Conservation (phyloP, 108 stramenopile species). For the Mediolabrus comicus region DNA sequence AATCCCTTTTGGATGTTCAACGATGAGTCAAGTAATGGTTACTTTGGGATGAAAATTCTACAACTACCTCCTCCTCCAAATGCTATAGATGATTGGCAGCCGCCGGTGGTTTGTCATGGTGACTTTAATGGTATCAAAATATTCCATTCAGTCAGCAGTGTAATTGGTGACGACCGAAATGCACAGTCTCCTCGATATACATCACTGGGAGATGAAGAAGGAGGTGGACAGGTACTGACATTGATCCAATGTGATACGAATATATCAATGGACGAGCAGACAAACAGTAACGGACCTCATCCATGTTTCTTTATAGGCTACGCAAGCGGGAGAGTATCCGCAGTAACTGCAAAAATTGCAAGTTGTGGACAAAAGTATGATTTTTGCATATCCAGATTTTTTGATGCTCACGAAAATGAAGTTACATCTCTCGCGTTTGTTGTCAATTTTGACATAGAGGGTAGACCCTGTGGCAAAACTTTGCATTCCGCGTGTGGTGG, state of each 20-base stretch:
- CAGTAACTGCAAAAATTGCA: conserved; percentile 21
- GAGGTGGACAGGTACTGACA: conserved; percentile 34
- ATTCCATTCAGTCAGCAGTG: conserved; percentile 8
- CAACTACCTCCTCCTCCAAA: conserved; percentile 31
- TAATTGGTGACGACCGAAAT: not conserved
- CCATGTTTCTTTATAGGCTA: conserved; percentile 36
- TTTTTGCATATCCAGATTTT: conserved; percentile 9
- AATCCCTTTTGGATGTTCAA: conserved; percentile 7
- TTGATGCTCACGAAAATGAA: conserved; percentile 27
- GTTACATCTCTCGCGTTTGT: conserved; percentile 28
- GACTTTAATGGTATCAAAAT: conserved; percentile 38
- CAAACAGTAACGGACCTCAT: not conserved
- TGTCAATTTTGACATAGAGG: not conserved
- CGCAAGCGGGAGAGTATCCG: conserved; percentile 35
- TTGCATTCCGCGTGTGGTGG: conserved; percentile 21
- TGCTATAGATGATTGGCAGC: conserved; percentile 21
- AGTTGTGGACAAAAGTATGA: conserved; percentile 5
- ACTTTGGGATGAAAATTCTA: conserved; percentile 34
- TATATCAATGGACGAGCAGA: not conserved
- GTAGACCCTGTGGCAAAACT: not conserved
- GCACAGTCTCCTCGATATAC: not conserved
- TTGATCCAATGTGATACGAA: conserved; percentile 30
- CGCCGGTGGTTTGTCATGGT: conserved; percentile 27
- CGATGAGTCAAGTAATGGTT: conserved; percentile 20
- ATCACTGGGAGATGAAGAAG: conserved; percentile 16